Percentiles rank a stretch among this genome's conserved stretches.
These are phyloP conservation scores for Elsinoe arachidis DNA, from an alignment of 2,329 filamentous ascomycete species.

Conservation along the genomic window DNA sequence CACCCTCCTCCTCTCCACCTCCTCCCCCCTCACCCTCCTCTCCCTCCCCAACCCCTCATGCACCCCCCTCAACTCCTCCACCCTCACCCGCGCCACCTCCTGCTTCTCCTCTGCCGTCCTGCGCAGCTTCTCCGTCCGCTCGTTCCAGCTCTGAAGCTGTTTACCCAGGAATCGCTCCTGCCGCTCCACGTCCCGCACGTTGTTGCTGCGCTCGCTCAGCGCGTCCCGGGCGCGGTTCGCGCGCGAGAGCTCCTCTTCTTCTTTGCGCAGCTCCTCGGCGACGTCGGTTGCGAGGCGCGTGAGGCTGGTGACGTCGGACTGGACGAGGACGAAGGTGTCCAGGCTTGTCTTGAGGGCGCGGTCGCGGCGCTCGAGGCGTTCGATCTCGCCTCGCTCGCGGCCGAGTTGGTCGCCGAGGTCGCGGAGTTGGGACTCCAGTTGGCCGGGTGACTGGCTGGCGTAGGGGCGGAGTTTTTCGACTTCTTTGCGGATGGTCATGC, in stretches of 20 bases:
- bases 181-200: conserved; percentile 83
- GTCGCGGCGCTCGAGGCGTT: conserved; percentile 76
- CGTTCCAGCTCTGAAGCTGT: conserved; percentile 76
- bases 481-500: conserved; percentile 69
- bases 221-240: conserved; percentile 78
- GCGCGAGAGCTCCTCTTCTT: conserved; percentile 79
- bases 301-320: conserved; percentile 76
- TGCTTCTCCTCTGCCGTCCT: conserved; percentile 75
- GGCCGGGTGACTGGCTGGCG: conserved; percentile 76
- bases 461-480: conserved; percentile 86
- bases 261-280: conserved; percentile 70
- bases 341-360: conserved; percentile 84
- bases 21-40: conserved; percentile 73
- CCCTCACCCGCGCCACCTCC: conserved; percentile 69
- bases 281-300: conserved; percentile 87
- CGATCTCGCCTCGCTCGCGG: conserved; percentile 74
- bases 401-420: conserved; percentile 73
- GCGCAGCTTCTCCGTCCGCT: conserved; percentile 75
- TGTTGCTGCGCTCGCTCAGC: conserved; percentile 78
- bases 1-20: conserved; percentile 87
- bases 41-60: conserved; percentile 79
- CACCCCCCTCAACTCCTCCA: conserved; percentile 76
- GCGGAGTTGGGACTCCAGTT: conserved; percentile 70
- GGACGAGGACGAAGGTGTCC: conserved; percentile 79
- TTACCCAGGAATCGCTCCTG: conserved; percentile 75